Base-by-base conservation (phyloP, 176 grass and related monocot species). In the Neostapfia colusana region DNA sequence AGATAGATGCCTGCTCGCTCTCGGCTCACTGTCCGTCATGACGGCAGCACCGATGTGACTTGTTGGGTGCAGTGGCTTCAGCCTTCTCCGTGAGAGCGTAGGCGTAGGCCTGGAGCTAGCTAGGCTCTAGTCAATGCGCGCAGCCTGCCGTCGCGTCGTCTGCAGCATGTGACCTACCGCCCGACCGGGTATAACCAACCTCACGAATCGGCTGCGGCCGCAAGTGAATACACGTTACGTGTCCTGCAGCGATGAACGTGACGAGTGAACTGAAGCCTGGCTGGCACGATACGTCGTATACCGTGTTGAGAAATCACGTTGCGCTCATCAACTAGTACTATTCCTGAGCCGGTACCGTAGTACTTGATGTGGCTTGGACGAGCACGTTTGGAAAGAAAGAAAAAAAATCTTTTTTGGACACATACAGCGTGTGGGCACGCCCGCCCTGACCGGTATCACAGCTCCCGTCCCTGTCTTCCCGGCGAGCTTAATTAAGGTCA, bases 171-270 rank as follows among this genome's bases (percentile, higher is more conserved):
- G 79, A 41, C 69, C 43, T 40, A 44, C 21, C 64, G 1, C 16
- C 57, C 37, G 74, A 78, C 75, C 69, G 35, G 50, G 58, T 37
- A n/a, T n/a, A n/a, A n/a, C n/a, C n/a, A 20, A 76, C 60, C 72
- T 36, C 57, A 65, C 44, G 45, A 54, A n/a, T 2, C n/a, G 11
- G 65, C 74, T 71, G 51, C 43, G 66, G 46, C 66, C 40, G 50
- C 57, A 38, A 20, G 10, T 24, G 12, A 15, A 46, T 46, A 15
- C 13, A 15, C 13, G 31, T 27, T 24, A 21, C 26, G 63, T 21
- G 38, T 24, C 37, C 37, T 39, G 9, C 12, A 23, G 63, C 11
- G 37, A 39, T 67, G 23, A 42, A 67, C 13, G 11, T 23, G 6
- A 31, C 3, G 20, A 21, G 12, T n/a, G 10, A 21, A 67, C 5